Evolutionary conservation across 2,329 filamentous ascomycete genomes (phyloP), one percentile per base, ranked within the genome.

Genomic region (Ophioceras dolichostomum): DNA sequence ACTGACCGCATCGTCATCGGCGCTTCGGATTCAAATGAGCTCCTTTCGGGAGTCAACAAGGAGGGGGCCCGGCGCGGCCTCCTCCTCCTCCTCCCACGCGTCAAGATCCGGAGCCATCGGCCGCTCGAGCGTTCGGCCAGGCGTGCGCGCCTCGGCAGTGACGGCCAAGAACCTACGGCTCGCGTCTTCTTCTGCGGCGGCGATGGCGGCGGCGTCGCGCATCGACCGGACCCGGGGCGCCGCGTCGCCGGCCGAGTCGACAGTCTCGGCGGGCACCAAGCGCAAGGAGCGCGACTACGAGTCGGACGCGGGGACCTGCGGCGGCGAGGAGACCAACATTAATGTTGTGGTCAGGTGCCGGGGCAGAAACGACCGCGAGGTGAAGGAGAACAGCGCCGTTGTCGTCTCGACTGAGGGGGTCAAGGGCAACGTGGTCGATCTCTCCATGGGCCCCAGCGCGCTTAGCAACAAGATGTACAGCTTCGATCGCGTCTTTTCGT

Each of bases 401-500:
- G 88, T 96, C 1, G 77, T 98, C 9, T 78, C 73, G 18, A 89
- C 88, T 4, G 83, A 91, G 48, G 87, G 85, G n/a, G 78, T 86
- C 43, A 89, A 84, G 59, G 87, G 88, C 32, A 86, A 82, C 51
- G 73, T 70, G 28, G 76, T 98, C 19, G 82, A 93, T 47, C 61
- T 98, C 34, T 88, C 81, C 4, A 94, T 96, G 85, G 91, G 89
- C 1, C 80, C 88, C 1, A 94, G 80, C 58, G 83, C 91, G 24
- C 62, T 96, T 40, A 93, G 81, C 65, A 94, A 98, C 62, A 96
- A 96, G 63, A 83, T 85, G 0, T 98, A 98, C 56, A 79, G 83
- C 45, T 98, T 98, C 55, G 91, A 98, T 60, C 91, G 89, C 54
- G 91, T 96, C 46, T 98, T 94, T 52, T 95, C 91, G 1, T 83